Evolutionary conservation across 2,329 filamentous ascomycete species (phyloP).

Genomic region (Pseudocercospora musae): DNA sequence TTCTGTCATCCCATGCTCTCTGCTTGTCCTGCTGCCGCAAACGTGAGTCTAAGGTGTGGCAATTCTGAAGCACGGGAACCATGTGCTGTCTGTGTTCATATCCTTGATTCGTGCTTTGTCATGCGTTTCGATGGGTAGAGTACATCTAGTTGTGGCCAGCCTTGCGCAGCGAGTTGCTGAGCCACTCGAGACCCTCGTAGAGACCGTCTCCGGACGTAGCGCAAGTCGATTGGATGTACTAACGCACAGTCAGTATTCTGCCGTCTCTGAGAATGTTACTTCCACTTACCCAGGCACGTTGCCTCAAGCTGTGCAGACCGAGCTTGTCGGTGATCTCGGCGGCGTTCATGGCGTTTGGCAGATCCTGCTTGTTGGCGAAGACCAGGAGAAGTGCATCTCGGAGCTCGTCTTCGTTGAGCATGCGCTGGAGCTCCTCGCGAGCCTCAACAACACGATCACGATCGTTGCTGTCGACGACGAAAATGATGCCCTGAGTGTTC

Average conservation of each 20-base stretch:
- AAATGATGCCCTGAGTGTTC: constrained; percentile 95
- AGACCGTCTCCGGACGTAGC: constrained; percentile 98
- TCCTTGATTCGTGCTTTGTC: constrained; percentile 21
- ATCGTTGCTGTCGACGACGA: constrained; percentile 99
- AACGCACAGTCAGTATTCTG: neutral
- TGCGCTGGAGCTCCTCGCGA: constrained; percentile 91
- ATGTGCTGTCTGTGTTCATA: constrained; percentile 17
- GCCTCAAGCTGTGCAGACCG: constrained; percentile 96
- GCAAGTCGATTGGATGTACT: constrained; percentile 99
- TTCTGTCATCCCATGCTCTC: constrained; percentile 15
- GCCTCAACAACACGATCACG: constrained; percentile 97
- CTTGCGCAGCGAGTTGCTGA: constrained; percentile 55
- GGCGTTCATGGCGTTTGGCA: constrained; percentile 90
- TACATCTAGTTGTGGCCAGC: constrained; percentile 46
- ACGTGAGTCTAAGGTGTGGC: constrained; percentile 23
- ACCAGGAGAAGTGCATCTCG: constrained; percentile 94
- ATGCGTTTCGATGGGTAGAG: constrained; percentile 19
- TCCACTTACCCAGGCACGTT: constrained; percentile 98
- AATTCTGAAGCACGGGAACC: constrained; percentile 22
- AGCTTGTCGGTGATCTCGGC: constrained; percentile 99
- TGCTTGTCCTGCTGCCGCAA: constrained; percentile 29
- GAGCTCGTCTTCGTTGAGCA: constrained; percentile 98
- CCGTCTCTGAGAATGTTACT: constrained; percentile 37
- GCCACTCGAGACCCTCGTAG: constrained; percentile 86
- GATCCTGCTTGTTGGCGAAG: constrained; percentile 99